Evolutionary conservation across 148 eudicot genomes (phyloP), one percentile per base, ranked within the genome.

Genomic region (Fallopia convolvulus): DNA sequence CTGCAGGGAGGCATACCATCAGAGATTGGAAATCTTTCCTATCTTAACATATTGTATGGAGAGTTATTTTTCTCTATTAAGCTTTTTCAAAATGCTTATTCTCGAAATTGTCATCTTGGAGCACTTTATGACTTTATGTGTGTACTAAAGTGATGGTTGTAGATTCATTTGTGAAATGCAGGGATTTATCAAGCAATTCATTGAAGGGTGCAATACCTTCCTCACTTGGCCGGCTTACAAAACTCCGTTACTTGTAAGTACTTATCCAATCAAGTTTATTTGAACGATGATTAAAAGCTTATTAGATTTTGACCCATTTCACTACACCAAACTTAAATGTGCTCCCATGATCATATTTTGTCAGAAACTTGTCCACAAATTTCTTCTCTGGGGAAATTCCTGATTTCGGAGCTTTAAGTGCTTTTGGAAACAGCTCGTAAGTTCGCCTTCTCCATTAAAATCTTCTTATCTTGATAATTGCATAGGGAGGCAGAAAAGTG

Each of bases 1-100:
- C 88, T 95, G 65, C 97, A 95, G 84, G 99, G 99, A 52, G 99
- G 97, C 79, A 88, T 95, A 84, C 99, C 97, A 44, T 83, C 97
- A 30, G 84, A 86, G 82, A 86, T 95, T 72, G 99, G 97, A 79
- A 92, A 95, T 76, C 91, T 95, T 75, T 87, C 97, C 76, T 70
- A 75, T 39, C 89, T 95, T 60, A 89, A 84, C 58, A 92, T 95
- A 77, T 74, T 95, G 99, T 95, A 90, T 86, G 92, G 74, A 63
- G 21, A 63, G 21, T 53, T 32, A n/a, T 32, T 0, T 48, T 23
- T 78, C 26, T 6, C 26, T n/a, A 14, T 72, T 42, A 0, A 42
- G 20, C 52, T 42, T 14, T 14, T 41, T 41, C 8, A 72, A 36
- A 40, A 36, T 71, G 40, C 21, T 70, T 39, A n/a, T n/a, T 39